Evolutionary conservation across 2,329 filamentous ascomycete genomes (phyloP).

Genomic region (Talaromyces sp.): DNA sequence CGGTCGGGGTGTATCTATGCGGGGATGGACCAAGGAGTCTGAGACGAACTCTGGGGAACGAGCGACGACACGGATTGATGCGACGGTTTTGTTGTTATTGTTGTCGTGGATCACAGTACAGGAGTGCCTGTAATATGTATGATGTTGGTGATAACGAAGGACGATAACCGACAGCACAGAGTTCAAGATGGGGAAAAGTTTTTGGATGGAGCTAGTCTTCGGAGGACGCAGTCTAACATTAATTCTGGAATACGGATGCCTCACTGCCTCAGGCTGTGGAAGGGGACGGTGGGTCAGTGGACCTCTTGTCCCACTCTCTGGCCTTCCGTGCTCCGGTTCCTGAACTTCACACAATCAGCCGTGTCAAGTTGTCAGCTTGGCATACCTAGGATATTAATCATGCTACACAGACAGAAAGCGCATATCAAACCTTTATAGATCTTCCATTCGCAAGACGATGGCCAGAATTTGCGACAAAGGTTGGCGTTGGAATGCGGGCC

Average conservation of each 20-base stretch:
- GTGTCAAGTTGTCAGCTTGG: not conserved
- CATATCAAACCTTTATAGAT: no score
- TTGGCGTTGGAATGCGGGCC: no score
- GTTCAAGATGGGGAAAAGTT: conserved; percentile 6
- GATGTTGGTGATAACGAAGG: not conserved
- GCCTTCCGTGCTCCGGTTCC: not conserved
- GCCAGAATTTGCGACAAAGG: no score
- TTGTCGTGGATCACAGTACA: not conserved
- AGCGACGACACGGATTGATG: not conserved
- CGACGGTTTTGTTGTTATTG: not conserved
- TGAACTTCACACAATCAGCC: not conserved
- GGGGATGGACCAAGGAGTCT: not conserved
- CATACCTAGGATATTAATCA: not conserved
- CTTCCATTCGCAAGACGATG: no score
- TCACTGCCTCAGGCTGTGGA: conserved; percentile 3
- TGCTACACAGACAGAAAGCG: not conserved
- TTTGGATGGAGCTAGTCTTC: not conserved
- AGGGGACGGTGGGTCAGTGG: not conserved
- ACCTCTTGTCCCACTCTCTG: not conserved
- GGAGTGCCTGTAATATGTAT: not conserved
- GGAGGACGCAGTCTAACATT: not conserved
- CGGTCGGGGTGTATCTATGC: conserved; percentile 2
- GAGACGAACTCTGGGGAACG: not conserved
- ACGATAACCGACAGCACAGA: not conserved
- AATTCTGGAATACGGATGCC: not conserved